Conservation (phyloP, 2,329 filamentous ascomycete species). For the Alternaria sp. region DNA sequence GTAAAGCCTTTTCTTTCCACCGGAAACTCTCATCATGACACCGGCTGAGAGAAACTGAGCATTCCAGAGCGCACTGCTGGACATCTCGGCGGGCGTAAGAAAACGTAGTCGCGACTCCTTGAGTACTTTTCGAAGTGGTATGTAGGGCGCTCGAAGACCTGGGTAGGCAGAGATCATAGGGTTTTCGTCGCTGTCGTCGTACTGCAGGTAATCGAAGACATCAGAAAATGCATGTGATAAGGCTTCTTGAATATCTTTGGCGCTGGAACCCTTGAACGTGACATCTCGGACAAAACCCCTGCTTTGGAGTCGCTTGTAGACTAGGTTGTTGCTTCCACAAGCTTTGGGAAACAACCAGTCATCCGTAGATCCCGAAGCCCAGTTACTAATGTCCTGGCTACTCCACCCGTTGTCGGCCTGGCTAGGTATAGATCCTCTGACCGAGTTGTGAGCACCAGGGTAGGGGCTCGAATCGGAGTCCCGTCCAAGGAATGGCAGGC, state of each 20-base stretch:
- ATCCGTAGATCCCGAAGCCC: conserved; percentile 53
- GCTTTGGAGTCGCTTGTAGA: conserved; percentile 76
- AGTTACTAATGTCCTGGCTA: conserved; percentile 56
- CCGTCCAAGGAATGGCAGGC: conserved; percentile 13
- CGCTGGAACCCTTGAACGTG: conserved; percentile 67
- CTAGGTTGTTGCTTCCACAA: conserved; percentile 66
- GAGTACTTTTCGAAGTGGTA: conserved; percentile 78
- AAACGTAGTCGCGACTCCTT: conserved; percentile 76
- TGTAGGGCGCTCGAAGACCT: conserved; percentile 71
- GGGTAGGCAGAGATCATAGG: conserved; percentile 45
- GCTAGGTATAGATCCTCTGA: conserved; percentile 26
- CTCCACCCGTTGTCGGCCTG: conserved; percentile 56
- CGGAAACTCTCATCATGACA: conserved; percentile 74
- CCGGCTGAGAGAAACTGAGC: conserved; percentile 72
- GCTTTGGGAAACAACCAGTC: conserved; percentile 74
- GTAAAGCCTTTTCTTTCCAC: conserved; percentile 69
- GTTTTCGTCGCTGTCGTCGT: conserved; percentile 37
- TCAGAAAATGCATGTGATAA: conserved; percentile 68
- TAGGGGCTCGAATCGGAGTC: conserved; percentile 37
- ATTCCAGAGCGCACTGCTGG: conserved; percentile 74
- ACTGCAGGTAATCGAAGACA: conserved; percentile 50
- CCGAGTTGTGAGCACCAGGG: conserved; percentile 14
- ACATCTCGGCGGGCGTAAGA: conserved; percentile 73
- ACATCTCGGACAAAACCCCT: conserved; percentile 73
- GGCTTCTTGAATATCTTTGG: conserved; percentile 70